A percentile compares a stretch with the other conserved stretches of the same genome.
Conservation (phyloP, 2,329 filamentous ascomycete species). For the Fusarium armeniacum region DNA sequence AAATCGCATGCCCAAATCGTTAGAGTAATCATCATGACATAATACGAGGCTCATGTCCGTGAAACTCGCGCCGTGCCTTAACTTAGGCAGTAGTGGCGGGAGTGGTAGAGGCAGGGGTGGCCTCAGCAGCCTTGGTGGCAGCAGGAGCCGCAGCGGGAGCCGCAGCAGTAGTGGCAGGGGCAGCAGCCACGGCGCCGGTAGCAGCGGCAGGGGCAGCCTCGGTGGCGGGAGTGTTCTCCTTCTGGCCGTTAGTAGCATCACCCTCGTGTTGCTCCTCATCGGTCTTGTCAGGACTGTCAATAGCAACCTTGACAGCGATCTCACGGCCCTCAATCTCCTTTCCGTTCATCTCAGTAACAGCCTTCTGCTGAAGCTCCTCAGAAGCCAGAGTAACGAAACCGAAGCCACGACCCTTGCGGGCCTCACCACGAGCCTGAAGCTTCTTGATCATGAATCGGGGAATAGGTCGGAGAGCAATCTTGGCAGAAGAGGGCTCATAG, state of each 20-base stretch:
- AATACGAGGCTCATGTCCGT: slow-evolving; percentile 44
- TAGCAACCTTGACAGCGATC: slow-evolving; percentile 99
- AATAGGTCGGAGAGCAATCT: slow-evolving; percentile 98
- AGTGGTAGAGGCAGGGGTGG: slow-evolving; percentile 49
- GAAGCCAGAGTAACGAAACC: slow-evolving; percentile 97
- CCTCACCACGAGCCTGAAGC: slow-evolving; percentile 96
- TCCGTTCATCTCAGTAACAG: slow-evolving; percentile 97
- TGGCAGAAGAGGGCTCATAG: slow-evolving; percentile 93
- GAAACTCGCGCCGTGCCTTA: slow-evolving; percentile 45
- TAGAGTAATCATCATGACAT: slow-evolving; percentile 54
- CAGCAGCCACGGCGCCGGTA: slow-evolving; percentile 45
- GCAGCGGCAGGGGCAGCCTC: slow-evolving; percentile 47
- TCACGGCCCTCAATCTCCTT: slow-evolving; percentile 99
- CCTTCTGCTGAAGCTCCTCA: slow-evolving; percentile 97
- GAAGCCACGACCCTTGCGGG: slow-evolving; percentile 98
- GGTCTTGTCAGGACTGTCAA: slow-evolving; percentile 98
- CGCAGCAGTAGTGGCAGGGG: slow-evolving; percentile 42
- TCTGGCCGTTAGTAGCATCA: slow-evolving; percentile 61
- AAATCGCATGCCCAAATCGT: slow-evolving; percentile 59
- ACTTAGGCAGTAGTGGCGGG: slow-evolving; percentile 54
- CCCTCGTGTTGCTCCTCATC: slow-evolving; percentile 78
- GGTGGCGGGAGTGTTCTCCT: slow-evolving; percentile 52
- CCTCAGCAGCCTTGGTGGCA: slow-evolving; percentile 31
- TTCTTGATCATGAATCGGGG: slow-evolving; percentile 99
- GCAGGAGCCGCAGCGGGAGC: slow-evolving; percentile 44